Conservation (phyloP, 2,329 filamentous ascomycete genomes). For the Monilinia aucupariae region DNA sequence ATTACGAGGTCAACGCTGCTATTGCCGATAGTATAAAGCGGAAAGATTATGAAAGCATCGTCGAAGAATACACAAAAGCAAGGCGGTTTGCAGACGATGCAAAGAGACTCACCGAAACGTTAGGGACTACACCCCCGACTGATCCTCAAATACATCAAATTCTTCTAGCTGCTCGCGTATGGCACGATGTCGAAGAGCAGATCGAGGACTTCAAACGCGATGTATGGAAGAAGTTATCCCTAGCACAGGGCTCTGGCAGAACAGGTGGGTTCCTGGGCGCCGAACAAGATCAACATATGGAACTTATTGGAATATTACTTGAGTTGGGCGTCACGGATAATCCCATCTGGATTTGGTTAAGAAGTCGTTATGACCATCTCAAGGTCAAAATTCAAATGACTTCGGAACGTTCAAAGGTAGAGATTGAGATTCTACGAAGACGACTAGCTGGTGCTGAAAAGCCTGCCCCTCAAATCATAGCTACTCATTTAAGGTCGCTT, state of each 20-base stretch:
- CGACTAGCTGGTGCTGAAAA: constrained; percentile 70
- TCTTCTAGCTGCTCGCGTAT: constrained; percentile 85
- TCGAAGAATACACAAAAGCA: constrained; percentile 83
- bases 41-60: constrained; percentile 80
- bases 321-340: constrained; percentile 94
- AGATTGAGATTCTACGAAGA: constrained; percentile 85
- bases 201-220: constrained; percentile 83
- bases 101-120: constrained; percentile 56
- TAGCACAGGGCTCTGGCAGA: constrained; percentile 50
- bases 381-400: constrained; percentile 77
- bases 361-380: constrained; percentile 82
- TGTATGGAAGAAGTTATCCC: constrained; percentile 75
- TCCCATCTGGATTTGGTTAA: constrained; percentile 92
- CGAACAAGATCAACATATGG: constrained; percentile 79
- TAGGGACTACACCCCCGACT: constrained; percentile 54
- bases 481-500: constrained; percentile 70
- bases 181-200: constrained; percentile 86
- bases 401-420: constrained; percentile 80
- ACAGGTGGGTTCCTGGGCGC: constrained; percentile 20
- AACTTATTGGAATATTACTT: constrained; percentile 81
- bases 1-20: constrained; percentile 73
- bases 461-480: constrained; percentile 62
- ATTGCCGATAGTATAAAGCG: constrained; percentile 82
- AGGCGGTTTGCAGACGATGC: constrained; percentile 76
- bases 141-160: constrained; percentile 82